Evolutionary conservation across 495 filamentous ascomycete species (phyloP), one percentile per base, ranked within the genome.

Genomic region (Aspergillus carlsbadensis): DNA sequence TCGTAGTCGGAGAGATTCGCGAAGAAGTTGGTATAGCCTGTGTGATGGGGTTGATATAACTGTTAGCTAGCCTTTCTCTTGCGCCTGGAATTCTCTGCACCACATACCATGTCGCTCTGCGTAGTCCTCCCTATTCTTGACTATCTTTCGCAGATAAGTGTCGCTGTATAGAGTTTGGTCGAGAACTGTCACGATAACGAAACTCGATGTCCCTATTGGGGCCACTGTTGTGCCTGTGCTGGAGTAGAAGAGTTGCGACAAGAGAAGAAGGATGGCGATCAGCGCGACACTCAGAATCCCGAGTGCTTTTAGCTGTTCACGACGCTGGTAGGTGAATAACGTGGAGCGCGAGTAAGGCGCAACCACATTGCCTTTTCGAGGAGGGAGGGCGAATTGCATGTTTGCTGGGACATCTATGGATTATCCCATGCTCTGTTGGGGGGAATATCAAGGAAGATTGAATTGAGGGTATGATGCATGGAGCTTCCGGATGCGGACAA

Each of bases 331-430:
- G 20, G 83, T 83, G 52, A 87, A 73, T 54, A 83, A 78, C 17
- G 84, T 78, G 31, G 84, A 76, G 61, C 85, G 82, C 34, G 82
- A 68, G 58, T 81, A 80, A 6, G 79, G 79, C 50, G 86, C 84
- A 50, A 88, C 81, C 61, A 85, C 81, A 54, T 86, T 89, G 62
- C 84, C 84, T 72, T 89, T 94, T 65, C 91, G 87, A 55, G 91
- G 85, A 53, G 92, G 92, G 57, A 93, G 75, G 52, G 93, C 93
- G 78, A 92, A 92, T 66, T 98, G 93, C 93, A 98, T 97, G 57
- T 61, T 73, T 61, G 20, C 15, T 35, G 36, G 18, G 22, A 35
- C 35, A 41, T 56, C 10, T 31, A 35, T 22, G 10, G 26, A 34
- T 21, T 17, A 56, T 47, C 34, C 22, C 22, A 44, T 42, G 35